A percentile compares a stretch with the other conserved stretches of the same genome.
Conservation (phyloP, 2,329 filamentous ascomycete species). For the Talaromyces islandicus region DNA sequence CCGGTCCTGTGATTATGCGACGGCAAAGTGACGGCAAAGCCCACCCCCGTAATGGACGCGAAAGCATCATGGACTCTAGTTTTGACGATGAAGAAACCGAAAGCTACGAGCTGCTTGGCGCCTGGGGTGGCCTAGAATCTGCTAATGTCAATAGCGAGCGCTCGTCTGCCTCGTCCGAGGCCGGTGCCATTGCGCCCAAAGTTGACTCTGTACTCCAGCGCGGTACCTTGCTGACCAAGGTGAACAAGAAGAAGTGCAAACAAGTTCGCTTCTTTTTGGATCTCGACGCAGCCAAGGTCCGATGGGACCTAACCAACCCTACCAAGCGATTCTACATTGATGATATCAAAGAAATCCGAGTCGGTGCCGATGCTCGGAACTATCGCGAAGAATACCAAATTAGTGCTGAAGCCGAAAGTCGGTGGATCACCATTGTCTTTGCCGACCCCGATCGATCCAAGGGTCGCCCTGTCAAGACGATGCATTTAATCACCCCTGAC, state of each 20-base stretch:
- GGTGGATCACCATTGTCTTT: constrained; percentile 90
- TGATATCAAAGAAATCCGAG: constrained; percentile 85
- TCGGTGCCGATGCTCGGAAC: constrained; percentile 76
- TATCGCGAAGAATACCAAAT: constrained; percentile 80
- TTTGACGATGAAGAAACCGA: constrained; percentile 54
- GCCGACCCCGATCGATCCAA: constrained; percentile 71
- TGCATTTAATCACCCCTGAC: constrained; percentile 80
- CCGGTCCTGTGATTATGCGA: constrained; percentile 81
- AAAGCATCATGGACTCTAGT: constrained; percentile 41
- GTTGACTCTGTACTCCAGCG: constrained; percentile 71
- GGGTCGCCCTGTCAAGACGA: constrained; percentile 62
- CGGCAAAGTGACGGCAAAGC: constrained; percentile 85
- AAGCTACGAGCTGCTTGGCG: constrained; percentile 31
- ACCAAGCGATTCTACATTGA: constrained; percentile 89
- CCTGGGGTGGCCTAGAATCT: constrained; percentile 33
- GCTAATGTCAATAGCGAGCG: constrained; percentile 34
- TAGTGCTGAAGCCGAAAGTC: constrained; percentile 58
- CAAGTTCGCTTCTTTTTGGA: constrained; percentile 74
- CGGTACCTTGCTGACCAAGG: constrained; percentile 72
- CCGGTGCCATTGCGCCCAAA: constrained; percentile 53
- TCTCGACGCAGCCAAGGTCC: constrained; percentile 75
- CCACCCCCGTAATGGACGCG: constrained; percentile 51
- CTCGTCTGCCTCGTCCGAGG: constrained; percentile 22
- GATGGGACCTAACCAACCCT: constrained; percentile 73
- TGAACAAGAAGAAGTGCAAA: constrained; percentile 75